Evolutionary conservation across 331 rosid genomes (phyloP).

Genomic region (Acacia pycnantha): DNA sequence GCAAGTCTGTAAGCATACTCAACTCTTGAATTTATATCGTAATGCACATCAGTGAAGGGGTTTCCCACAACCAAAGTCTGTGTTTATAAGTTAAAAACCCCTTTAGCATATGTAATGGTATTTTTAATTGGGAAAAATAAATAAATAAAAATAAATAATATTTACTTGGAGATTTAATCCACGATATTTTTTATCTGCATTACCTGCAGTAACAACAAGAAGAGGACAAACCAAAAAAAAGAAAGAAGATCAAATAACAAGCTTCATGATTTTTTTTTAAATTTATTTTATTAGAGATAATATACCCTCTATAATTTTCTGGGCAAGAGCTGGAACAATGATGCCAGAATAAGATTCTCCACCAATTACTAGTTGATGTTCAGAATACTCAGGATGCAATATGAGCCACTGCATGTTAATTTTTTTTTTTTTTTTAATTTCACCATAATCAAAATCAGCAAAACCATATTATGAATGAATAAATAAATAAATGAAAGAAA

Average conservation of each 20-base stretch:
- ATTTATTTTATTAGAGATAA: background rate
- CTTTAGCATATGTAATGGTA: background rate
- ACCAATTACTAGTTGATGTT: constrained; percentile 39
- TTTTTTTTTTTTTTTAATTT: background rate
- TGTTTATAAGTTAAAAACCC: background rate
- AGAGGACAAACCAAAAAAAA: background rate
- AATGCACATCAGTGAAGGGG: constrained; percentile 25
- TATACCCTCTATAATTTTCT: constrained; percentile 21
- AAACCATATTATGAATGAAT: background rate
- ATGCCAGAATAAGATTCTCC: constrained; percentile 58
- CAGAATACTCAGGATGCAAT: constrained; percentile 37
- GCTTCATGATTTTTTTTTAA: background rate
- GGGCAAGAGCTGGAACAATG: constrained; percentile 34
- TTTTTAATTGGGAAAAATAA: background rate
- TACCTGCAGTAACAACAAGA: constrained; percentile 30
- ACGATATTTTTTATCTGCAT: constrained; percentile 29
- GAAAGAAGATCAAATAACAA: background rate
- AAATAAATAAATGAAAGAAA: background rate
- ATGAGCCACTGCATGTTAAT: constrained; percentile 44
- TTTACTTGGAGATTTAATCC: constrained; percentile 40
- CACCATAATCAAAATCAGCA: background rate
- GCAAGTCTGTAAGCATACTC: constrained; percentile 47
- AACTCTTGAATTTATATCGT: constrained; percentile 26
- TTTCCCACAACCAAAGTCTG: constrained; percentile 57
- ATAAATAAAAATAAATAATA: background rate